Conservation (phyloP, 1,284 basidiomycete genomes). For the Rhodotorula mucilaginosa region DNA sequence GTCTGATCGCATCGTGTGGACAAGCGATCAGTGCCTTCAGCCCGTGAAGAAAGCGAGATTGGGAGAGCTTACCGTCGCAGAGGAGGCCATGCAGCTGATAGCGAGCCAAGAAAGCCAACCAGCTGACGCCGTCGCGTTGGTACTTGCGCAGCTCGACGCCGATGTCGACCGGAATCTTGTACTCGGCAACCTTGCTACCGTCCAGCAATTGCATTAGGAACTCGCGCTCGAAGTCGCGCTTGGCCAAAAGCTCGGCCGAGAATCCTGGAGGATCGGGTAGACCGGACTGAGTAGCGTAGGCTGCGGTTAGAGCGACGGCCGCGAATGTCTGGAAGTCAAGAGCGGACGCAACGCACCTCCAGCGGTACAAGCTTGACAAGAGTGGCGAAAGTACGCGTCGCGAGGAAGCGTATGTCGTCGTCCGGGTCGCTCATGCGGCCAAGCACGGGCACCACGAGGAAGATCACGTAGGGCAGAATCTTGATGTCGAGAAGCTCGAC, state of each 20-base stretch:
- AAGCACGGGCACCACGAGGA: conserved; percentile 92
- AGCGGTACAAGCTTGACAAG: conserved; percentile 99
- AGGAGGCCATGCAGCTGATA: conserved; percentile 97
- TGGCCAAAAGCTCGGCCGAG: conserved; percentile 81
- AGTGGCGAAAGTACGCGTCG: conserved; percentile 95
- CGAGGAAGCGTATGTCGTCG: conserved; percentile 83
- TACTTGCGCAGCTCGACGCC: conserved; percentile 95
- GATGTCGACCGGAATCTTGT: conserved; percentile 80
- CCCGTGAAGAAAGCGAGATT: not conserved
- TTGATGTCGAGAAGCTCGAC: conserved; percentile 90
- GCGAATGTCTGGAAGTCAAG: not conserved
- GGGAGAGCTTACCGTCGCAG: conserved; percentile 75
- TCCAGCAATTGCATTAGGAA: conserved; percentile 93
- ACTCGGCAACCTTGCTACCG: conserved; percentile 90
- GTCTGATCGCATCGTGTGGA: conserved; percentile 56
- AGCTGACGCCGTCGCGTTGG: conserved; percentile 97
- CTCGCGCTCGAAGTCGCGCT: conserved; percentile 80
- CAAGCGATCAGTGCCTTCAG: conserved; percentile 7
- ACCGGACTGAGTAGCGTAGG: conserved; percentile 63
- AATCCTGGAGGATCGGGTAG: conserved; percentile 93
- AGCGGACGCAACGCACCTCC: conserved; percentile 61
- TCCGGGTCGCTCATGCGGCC: conserved; percentile 96
- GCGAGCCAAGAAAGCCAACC: conserved; percentile 94
- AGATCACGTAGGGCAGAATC: conserved; percentile 93
- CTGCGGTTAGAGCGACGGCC: not conserved